Evolutionary conservation across 805 yeast genomes (phyloP).

Genomic region (Teunomyces lycoperdinae): DNA sequence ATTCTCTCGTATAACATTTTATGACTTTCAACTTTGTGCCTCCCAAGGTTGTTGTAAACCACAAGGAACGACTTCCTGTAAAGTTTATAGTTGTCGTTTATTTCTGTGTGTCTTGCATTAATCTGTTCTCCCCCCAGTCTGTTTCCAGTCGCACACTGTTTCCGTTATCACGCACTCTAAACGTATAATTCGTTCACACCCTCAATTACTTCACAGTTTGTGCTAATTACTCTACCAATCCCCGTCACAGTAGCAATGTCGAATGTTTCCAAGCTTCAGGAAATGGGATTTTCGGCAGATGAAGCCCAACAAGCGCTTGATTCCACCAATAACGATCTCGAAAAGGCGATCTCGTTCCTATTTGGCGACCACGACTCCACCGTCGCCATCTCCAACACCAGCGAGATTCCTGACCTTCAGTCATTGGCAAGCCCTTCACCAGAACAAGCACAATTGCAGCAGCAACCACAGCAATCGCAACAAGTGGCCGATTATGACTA

Average conservation of each 20-base stretch:
- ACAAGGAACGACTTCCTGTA: too few relatives aligned
- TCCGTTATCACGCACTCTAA: not conserved
- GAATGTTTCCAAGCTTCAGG: constrained; percentile 20
- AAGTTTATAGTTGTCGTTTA: too few relatives aligned
- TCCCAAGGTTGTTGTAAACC: too few relatives aligned
- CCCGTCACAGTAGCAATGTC: constrained; percentile 4
- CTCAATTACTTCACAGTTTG: not conserved
- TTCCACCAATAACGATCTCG: constrained; percentile 25
- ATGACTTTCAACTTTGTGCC: too few relatives aligned
- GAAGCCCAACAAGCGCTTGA: constrained; percentile 38
- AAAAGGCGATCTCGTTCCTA: constrained; percentile 33
- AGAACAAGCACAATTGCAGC: not conserved
- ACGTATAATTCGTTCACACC: too few relatives aligned
- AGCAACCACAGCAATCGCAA: not conserved
- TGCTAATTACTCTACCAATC: not conserved
- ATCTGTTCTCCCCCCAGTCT: too few relatives aligned
- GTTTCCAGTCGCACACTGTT: not conserved
- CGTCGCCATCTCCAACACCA: constrained; percentile 26
- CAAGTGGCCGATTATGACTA: not conserved
- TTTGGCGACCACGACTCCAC: constrained; percentile 31
- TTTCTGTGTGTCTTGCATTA: too few relatives aligned
- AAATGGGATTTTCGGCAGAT: constrained; percentile 41
- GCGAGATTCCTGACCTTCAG: constrained; percentile 28
- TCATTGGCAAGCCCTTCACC: constrained; percentile 1
- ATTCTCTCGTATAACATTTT: too few relatives aligned